phyloP scores from a whole-genome alignment of 192 early-diverging fungal species.

The Coemansia sp. region DNA sequence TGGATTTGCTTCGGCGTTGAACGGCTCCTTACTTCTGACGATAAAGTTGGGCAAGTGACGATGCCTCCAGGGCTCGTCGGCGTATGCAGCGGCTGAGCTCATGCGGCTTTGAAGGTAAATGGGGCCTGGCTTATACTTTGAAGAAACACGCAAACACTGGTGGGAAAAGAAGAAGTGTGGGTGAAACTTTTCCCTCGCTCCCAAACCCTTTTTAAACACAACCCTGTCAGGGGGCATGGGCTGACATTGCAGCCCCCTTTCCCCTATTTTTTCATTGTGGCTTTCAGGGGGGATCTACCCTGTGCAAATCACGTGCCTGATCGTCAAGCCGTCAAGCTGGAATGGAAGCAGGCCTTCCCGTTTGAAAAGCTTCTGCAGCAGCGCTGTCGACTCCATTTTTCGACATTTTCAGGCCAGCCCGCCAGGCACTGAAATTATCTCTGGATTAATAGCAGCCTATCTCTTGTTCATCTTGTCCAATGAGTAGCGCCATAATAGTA shows the following conservation, averaged over 20 bases:
- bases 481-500: no score
- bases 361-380: no score
- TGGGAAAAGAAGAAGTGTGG: background rate
- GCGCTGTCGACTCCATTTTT: no score
- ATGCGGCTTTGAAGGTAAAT: constrained; percentile 1
- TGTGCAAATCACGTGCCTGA: background rate
- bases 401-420: no score
- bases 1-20: constrained; percentile 81
- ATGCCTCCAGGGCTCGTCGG: constrained; percentile 67
- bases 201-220: background rate
- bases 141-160: background rate
- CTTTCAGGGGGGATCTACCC: background rate
- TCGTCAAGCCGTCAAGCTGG: background rate
- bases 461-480: no score
- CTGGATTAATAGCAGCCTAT: no score
- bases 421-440: no score
- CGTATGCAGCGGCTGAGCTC: constrained; percentile 33
- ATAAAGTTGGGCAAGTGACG: constrained; percentile 61
- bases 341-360: no score
- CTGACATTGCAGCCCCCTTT: background rate
- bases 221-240: background rate
- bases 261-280: background rate
- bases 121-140: background rate
- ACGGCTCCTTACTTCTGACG: constrained; percentile 68
- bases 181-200: background rate